Conservation (phyloP, 768 basidiomycete genomes). For the Mycena maculata region DNA sequence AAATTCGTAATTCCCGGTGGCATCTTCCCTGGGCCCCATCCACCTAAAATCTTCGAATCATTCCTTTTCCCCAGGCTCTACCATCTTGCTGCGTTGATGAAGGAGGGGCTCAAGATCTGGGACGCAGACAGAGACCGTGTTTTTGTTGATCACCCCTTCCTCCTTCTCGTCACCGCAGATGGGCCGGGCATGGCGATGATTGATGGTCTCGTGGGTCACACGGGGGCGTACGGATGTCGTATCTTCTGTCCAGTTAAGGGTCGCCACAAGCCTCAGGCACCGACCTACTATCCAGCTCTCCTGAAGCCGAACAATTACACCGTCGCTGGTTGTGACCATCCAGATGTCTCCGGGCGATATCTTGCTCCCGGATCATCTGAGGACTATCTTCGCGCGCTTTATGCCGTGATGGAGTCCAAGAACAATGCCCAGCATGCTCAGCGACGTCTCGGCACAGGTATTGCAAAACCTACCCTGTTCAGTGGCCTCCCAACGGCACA, state of each 20-base stretch:
- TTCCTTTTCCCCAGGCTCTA: slow-evolving; percentile 2
- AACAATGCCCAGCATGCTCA: slow-evolving; percentile 36
- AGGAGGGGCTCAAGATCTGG: slow-evolving; percentile 46
- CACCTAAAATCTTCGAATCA: background rate
- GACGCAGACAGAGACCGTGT: slow-evolving; percentile 35
- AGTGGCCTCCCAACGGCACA: slow-evolving; percentile 39
- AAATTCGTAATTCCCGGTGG: slow-evolving; percentile 9
- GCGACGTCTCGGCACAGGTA: slow-evolving; percentile 42
- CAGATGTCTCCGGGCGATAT: slow-evolving; percentile 37
- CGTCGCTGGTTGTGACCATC: slow-evolving; percentile 36
- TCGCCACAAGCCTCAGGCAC: slow-evolving; percentile 40
- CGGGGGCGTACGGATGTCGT: slow-evolving; percentile 49
- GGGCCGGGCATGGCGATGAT: slow-evolving; percentile 45
- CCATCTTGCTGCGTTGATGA: slow-evolving; percentile 39
- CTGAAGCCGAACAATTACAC: slow-evolving; percentile 41
- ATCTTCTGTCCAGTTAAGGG: slow-evolving; percentile 46
- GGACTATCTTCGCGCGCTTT: slow-evolving; percentile 29
- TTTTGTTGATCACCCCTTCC: slow-evolving; percentile 35
- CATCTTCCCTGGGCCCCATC: background rate
- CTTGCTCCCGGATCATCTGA: slow-evolving; percentile 20
- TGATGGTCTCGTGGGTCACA: slow-evolving; percentile 50
- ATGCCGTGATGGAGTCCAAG: slow-evolving; percentile 22
- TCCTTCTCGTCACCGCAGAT: slow-evolving; percentile 47
- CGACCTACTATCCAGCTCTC: slow-evolving; percentile 50
- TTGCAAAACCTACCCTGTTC: slow-evolving; percentile 52